Evolutionary conservation across 2,329 filamentous ascomycete species (phyloP).

Genomic region (Thelonectria blattea): DNA sequence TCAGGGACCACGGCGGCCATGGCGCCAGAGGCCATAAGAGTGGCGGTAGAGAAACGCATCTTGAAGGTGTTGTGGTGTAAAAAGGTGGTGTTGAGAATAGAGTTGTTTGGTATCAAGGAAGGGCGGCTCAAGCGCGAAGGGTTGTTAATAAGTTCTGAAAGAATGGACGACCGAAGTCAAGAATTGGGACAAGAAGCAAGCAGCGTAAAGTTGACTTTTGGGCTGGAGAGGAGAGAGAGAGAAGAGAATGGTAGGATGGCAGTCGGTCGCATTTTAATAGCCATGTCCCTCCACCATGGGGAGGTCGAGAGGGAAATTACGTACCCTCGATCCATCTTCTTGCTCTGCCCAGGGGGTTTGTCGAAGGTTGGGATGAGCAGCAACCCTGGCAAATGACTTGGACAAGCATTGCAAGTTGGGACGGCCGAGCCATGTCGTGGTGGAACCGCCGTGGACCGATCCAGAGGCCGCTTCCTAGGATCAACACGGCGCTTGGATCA

Average conservation of each 20-base stretch:
- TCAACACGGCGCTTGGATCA: slow-evolving; percentile 32
- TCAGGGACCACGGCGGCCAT: slow-evolving; percentile 41
- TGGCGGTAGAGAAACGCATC: slow-evolving; percentile 66
- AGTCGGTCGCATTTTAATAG: slow-evolving; percentile 56
- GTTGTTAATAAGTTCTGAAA: slow-evolving; percentile 44
- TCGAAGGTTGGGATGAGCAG: slow-evolving; percentile 28
- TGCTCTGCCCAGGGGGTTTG: slow-evolving; percentile 32
- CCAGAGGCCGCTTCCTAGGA: slow-evolving; percentile 24
- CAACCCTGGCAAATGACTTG: slow-evolving; percentile 33
- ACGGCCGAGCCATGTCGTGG: slow-evolving; percentile 30
- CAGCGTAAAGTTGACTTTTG: slow-evolving; percentile 50
- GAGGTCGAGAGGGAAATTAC: slow-evolving; percentile 38
- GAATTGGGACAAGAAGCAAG: slow-evolving; percentile 45
- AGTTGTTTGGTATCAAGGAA: slow-evolving; percentile 31
- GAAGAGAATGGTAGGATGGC: slow-evolving; percentile 37
- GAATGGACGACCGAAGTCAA: slow-evolving; percentile 67
- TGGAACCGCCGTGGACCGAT: slow-evolving; percentile 28
- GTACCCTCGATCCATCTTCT: slow-evolving; percentile 26
- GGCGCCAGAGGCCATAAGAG: slow-evolving; percentile 51
- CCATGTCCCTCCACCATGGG: slow-evolving; percentile 30
- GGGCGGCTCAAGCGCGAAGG: slow-evolving; percentile 34
- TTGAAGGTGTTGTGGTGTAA: slow-evolving; percentile 49
- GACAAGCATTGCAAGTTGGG: slow-evolving; percentile 30
- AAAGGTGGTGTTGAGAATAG: slow-evolving; percentile 33
- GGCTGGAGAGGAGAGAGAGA: slow-evolving; percentile 49